A percentile compares a stretch with the other conserved stretches of the same genome.
Conservation (phyloP, 305 asterid species). For the Fraxinus greggii region DNA sequence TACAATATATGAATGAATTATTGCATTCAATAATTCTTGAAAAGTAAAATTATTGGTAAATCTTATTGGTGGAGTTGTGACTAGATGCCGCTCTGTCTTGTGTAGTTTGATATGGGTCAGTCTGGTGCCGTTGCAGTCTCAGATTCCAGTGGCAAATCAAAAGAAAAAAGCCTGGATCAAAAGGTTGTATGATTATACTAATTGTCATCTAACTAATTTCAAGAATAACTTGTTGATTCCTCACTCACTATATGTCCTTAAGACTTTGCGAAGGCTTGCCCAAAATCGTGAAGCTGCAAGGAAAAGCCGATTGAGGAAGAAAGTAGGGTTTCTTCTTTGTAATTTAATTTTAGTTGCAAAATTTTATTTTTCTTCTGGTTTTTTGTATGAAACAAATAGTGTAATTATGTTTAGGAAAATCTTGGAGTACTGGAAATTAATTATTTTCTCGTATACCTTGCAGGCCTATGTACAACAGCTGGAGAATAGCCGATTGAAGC, state of each 20-base stretch:
- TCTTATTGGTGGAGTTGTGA: neutral
- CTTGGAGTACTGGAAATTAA: neutral
- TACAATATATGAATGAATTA: neutral
- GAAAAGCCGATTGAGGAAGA: constrained; percentile 91
- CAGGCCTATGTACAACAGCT: constrained; percentile 44
- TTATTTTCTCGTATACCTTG: neutral
- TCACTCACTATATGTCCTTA: constrained; percentile 25
- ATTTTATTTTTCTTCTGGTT: neutral
- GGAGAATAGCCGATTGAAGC: constrained; percentile 40
- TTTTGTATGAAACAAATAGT: neutral
- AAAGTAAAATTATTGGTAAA: neutral
- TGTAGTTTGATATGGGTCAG: constrained; percentile 75
- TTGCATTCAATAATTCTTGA: neutral
- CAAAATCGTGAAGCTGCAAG: constrained; percentile 99
- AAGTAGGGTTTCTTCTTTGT: constrained; percentile 44
- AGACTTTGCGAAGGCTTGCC: constrained; percentile 91
- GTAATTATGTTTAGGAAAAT: neutral
- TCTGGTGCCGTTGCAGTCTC: constrained; percentile 46
- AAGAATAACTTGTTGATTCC: constrained; percentile 15
- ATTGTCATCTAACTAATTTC: constrained; percentile 2
- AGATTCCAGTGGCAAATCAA: constrained; percentile 88
- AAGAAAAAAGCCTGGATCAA: constrained; percentile 71
- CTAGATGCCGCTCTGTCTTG: constrained; percentile 18
- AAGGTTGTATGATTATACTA: constrained; percentile 51
- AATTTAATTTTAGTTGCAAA: neutral